Evolutionary conservation across 169 alveolate genomes (phyloP), one percentile per base, ranked within the genome.

Genomic region (Plasmodium knowlesi): DNA sequence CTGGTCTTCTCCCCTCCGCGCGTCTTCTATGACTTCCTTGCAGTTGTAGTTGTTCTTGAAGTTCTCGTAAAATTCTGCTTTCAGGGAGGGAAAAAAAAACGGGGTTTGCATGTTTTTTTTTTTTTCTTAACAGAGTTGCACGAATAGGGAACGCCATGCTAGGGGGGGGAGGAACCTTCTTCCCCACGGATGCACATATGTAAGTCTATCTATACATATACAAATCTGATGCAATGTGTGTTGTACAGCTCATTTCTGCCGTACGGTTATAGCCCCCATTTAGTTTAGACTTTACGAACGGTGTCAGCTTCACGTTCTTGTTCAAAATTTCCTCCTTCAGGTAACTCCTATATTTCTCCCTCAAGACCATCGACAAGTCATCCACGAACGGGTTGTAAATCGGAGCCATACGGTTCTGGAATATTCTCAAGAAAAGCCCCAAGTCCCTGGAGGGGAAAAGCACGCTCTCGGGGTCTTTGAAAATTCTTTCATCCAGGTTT

Each of bases 401-500:
- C 12, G 89, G 50, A 14, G 73, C 10, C 41, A 50, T 22, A 8
- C 50, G 54, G 8, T 54, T 80, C 53, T 61, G 85, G 61, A 91
- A 76, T n/a, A 81, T 34, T 82, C 57, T 91, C 28, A 91, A 39
- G 84, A 91, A 91, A 6, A 39, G 43, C 43, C 22, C 37, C 34
- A 91, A 91, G 41, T 91, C 85, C 12, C 92, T 41, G 12, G 95
- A 81, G 16, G 89, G 89, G 74, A 91, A 91, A 39, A 91, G 76
- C n/a, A 91, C 22, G 61, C 82, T 91, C 61, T 91, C 95, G n/a
- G 95, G 92, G 61, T 80, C 92, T 41, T 82, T 91, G 43, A 91
- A 91, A 71, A 91, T 82, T 9, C 95, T 32, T 72, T 91, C 95
- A 46, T 91, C 95, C 76, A 91, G 84, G 76, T 91, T 46, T 73